These are phyloP conservation scores for Haematococcus lacustris DNA, from an alignment of 139 green algal species.

Conservation along the genomic window DNA sequence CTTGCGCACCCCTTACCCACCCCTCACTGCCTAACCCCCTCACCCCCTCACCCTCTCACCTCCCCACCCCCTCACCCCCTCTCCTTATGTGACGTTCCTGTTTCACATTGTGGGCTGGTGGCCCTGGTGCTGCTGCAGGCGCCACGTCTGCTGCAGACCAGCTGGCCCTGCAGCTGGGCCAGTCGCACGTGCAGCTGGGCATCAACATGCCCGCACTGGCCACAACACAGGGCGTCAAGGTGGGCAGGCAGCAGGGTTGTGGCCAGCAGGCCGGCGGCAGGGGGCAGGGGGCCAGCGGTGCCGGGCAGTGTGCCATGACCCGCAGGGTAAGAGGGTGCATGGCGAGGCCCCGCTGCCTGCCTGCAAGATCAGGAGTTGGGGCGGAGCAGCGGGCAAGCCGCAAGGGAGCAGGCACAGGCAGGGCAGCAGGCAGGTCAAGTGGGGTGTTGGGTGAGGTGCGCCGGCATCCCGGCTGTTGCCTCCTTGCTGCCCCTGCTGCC, in stretches of 20 bases:
- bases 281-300: too few species aligned
- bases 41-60: too few species aligned
- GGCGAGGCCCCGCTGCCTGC: neutral
- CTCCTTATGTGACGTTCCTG: too few species aligned
- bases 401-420: too few species aligned
- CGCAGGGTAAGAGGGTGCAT: neutral
- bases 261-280: too few species aligned
- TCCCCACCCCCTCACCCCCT: too few species aligned
- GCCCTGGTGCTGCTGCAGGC: too few species aligned
- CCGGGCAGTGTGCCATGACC: neutral
- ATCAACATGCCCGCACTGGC: conserved; percentile 57
- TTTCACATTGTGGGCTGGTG: too few species aligned
- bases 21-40: too few species aligned
- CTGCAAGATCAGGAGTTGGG: neutral
- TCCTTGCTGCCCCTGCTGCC: too few species aligned
- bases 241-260: neutral
- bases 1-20: too few species aligned
- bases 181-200: conserved; percentile 43
- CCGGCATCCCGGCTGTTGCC: neutral
- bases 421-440: neutral
- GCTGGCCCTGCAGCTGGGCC: conserved; percentile 8
- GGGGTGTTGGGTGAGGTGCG: neutral
- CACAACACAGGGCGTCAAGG: neutral
- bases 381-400: neutral
- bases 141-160: too few species aligned